Conservation (phyloP, 164 flowering plant species). For the Liquidambar formosana region DNA sequence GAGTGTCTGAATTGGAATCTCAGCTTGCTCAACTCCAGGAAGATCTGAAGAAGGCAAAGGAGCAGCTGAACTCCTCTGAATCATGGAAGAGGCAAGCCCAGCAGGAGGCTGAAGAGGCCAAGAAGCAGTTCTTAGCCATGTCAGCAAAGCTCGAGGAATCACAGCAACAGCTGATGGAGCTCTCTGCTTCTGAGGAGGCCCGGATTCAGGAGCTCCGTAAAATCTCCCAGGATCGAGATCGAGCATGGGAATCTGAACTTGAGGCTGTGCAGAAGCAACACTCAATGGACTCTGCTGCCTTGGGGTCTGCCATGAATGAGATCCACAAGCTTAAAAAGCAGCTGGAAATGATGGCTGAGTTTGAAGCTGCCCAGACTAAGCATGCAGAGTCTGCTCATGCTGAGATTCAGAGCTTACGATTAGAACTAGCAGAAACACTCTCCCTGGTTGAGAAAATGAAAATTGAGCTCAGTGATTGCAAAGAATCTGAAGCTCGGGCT, state of each 20-base stretch:
- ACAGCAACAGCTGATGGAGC: constrained; percentile 58
- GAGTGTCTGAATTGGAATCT: constrained; percentile 63
- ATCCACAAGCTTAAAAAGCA: constrained; percentile 40
- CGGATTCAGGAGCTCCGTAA: constrained; percentile 56
- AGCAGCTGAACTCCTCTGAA: constrained; percentile 65
- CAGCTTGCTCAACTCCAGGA: constrained; percentile 72
- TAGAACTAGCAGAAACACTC: constrained; percentile 32
- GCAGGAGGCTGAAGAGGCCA: constrained; percentile 76
- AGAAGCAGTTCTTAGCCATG: constrained; percentile 59
- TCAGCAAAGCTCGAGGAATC: constrained; percentile 63
- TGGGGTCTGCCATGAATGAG: constrained; percentile 42
- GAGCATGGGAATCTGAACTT: constrained; percentile 62
- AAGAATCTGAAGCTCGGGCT: constrained; percentile 38
- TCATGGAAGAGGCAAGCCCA: constrained; percentile 50
- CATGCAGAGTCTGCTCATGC: constrained; percentile 33
- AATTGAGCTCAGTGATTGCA: constrained; percentile 28
- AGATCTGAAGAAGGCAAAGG: constrained; percentile 71
- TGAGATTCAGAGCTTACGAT: constrained; percentile 30
- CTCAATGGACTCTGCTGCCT: constrained; percentile 41
- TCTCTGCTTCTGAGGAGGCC: constrained; percentile 52
- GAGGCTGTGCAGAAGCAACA: constrained; percentile 63
- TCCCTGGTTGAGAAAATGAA: constrained; percentile 33
- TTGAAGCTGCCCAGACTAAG: constrained; percentile 26
- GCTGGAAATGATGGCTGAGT: constrained; percentile 27
- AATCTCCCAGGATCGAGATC: constrained; percentile 62